Evolutionary conservation across 2,329 filamentous ascomycete genomes (phyloP).

Genomic region (Apiospora rasikravindrae): DNA sequence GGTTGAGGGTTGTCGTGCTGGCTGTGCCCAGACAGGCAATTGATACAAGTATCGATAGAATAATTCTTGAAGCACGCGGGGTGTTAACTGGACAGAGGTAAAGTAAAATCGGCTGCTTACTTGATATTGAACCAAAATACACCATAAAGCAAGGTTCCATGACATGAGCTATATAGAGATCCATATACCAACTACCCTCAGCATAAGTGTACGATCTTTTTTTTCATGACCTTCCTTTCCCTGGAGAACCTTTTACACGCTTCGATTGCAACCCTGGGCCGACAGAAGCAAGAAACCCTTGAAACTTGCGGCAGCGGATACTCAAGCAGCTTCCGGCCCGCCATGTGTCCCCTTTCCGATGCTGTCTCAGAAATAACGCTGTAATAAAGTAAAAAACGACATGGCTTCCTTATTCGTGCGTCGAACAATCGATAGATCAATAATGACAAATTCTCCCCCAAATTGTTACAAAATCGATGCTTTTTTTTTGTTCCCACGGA

Average conservation of each 20-base stretch:
- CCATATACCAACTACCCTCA: neutral
- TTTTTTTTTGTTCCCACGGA: neutral
- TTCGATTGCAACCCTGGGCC: neutral
- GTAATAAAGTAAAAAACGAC: neutral
- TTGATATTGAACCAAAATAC: neutral
- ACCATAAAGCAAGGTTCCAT: neutral
- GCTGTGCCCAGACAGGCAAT: neutral
- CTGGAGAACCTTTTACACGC: neutral
- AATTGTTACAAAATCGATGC: neutral
- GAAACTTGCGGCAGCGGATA: neutral
- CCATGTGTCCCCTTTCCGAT: conserved; percentile 1
- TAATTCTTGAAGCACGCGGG: neutral
- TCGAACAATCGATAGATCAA: neutral
- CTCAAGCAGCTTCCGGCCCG: neutral
- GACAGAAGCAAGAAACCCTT: neutral
- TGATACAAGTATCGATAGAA: neutral
- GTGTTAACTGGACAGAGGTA: neutral
- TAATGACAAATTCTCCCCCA: neutral
- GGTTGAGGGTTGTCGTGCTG: neutral
- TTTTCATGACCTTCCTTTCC: neutral
- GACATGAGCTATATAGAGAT: neutral
- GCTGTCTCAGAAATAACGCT: neutral
- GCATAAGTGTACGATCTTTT: neutral
- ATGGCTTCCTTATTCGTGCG: neutral
- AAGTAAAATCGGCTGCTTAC: neutral